Base-by-base conservation (phyloP, 345 rosid genomes). In the Citrus inodora region DNA sequence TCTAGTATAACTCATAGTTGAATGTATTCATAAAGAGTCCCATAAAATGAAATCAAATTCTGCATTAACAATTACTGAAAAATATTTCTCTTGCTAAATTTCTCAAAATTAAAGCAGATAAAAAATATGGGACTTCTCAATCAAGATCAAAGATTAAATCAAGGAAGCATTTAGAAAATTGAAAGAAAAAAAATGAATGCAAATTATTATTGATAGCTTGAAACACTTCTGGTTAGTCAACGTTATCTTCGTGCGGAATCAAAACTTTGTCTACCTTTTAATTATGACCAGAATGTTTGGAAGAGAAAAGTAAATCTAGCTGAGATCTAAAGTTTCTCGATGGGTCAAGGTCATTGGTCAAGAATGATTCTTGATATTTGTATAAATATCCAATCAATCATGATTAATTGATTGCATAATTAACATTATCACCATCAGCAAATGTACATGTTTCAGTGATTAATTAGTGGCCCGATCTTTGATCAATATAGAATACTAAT, bases 321-420 rank as follows among this genome's bases (percentile, higher is more conserved):
- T 65, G 59, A 58, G 42, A 59, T 71, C 63, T 71, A 30, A 4
- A 9, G 27, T 5, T 14, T 46, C 46, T 71, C 58, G n/a, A 24
- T 51, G 5, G n/a, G 62, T 71, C 53, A 73, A 58, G 28, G n/a
- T 46, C 21, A 75, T 75, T 75, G 78, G 70, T 62, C 70, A 61
- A 35, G 28, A 24, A 14, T 63, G 70, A 63, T 75, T 62, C 78
- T 62, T 74, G 16, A 37, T 40, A 9, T 35, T 46, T 11, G 51
- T 3, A 46, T 46, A 46, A 11, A 11, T 46, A 14, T 71, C 19
- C 25, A 46, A 70, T 70, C 24, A 53, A 32, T 48, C 7, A 14
- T 14, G 9, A 27, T 71, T 51, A 71, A 22, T 67, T 24, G 48
- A 35, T 10, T 67, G 51, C 51, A 46, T 46, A 46, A 46, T 46